Evolutionary conservation across 176 grass and related monocot genomes (phyloP).

Genomic region (Aegilops sharonensis): DNA sequence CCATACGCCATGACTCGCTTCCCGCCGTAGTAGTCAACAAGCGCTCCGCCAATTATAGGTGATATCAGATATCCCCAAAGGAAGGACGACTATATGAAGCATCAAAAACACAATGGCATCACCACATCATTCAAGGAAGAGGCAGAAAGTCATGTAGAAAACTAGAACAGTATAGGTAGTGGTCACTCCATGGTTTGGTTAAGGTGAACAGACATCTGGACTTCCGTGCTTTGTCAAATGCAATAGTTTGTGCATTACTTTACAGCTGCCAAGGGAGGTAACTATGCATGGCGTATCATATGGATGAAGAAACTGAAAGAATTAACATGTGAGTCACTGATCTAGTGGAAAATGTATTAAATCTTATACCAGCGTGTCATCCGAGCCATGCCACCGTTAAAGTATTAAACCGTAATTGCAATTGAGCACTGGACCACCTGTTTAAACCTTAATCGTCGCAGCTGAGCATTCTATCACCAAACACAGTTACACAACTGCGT

Average conservation of each 20-base stretch:
- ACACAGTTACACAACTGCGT: background rate
- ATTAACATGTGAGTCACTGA: background rate
- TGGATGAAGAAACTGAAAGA: background rate
- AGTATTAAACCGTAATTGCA: background rate
- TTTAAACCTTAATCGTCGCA: background rate
- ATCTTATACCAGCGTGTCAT: background rate
- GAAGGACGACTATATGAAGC: constrained; percentile 81
- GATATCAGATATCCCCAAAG: constrained; percentile 96
- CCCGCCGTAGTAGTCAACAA: constrained; percentile 89
- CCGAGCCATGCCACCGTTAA: background rate
- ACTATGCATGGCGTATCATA: background rate
- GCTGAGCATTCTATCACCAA: background rate
- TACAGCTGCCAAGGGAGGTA: background rate
- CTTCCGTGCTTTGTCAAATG: background rate
- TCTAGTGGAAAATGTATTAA: constrained; percentile 1
- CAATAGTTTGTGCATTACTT: background rate
- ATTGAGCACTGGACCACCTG: background rate
- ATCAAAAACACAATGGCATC: constrained; percentile 4
- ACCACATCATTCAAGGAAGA: constrained; percentile 19
- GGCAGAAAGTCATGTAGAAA: background rate
- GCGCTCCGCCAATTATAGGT: constrained; percentile 82
- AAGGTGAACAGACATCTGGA: background rate
- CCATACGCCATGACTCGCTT: constrained; percentile 92
- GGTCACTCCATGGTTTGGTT: background rate
- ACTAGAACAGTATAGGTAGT: background rate